Conservation (phyloP, 352 stramenopile genomes). For the Pythium rishiriense region DNA sequence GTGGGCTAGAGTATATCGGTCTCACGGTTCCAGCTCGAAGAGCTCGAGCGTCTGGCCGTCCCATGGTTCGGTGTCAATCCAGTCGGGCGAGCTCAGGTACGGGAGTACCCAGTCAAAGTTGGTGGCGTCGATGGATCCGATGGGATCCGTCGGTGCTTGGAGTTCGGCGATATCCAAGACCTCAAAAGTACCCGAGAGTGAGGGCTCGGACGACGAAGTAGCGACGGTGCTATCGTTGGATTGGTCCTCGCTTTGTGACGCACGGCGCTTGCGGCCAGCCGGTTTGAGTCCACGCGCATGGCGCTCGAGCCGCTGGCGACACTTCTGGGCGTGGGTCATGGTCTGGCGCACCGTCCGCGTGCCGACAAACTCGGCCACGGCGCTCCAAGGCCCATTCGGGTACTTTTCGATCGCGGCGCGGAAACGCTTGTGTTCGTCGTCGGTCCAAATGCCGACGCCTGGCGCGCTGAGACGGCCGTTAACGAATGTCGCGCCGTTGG, state of each 20-base stretch:
- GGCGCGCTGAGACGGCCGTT: neutral
- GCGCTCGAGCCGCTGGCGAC: neutral
- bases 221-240: neutral
- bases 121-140: neutral
- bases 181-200: neutral
- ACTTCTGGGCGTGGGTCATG: slow-evolving; percentile 13
- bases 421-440: slow-evolving; percentile 15
- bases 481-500: neutral
- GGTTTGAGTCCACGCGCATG: neutral
- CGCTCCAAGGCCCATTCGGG: slow-evolving; percentile 19
- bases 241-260: neutral
- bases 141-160: neutral
- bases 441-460: slow-evolving; percentile 5
- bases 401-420: slow-evolving; percentile 16
- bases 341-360: slow-evolving; percentile 18
- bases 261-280: neutral
- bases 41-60: slow-evolving; percentile 1
- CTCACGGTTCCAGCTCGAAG: neutral
- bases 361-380: slow-evolving; percentile 16
- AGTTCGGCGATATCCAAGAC: neutral
- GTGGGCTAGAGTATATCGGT: neutral
- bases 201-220: neutral
- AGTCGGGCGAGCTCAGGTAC: neutral
- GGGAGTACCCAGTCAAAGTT: slow-evolving; percentile 1
- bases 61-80: neutral